A percentile compares a stretch with the other conserved stretches of the same genome.
phyloP scores from a whole-genome alignment of 2,329 filamentous ascomycete species.

The Lachnellula hyalina region DNA sequence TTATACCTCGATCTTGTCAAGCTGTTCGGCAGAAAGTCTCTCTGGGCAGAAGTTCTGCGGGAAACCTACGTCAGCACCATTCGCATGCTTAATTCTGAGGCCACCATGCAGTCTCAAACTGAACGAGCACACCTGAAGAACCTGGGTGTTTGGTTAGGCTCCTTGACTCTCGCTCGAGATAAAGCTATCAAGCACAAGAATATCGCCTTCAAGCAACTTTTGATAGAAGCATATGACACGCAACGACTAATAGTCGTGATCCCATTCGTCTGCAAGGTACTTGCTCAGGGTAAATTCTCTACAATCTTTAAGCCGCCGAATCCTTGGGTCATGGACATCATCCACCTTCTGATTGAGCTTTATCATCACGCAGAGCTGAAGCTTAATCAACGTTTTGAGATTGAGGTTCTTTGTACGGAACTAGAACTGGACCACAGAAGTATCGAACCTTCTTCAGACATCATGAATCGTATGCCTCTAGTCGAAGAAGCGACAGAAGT shows the following conservation, averaged over 20 bases:
- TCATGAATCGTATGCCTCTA: constrained; percentile 65
- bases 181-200: constrained; percentile 95
- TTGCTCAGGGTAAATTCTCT: constrained; percentile 78
- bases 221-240: constrained; percentile 89
- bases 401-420: constrained; percentile 93
- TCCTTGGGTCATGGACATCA: constrained; percentile 96
- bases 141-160: constrained; percentile 87
- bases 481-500: constrained; percentile 56
- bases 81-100: constrained; percentile 84
- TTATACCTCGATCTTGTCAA: constrained; percentile 88
- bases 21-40: constrained; percentile 68
- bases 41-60: constrained; percentile 86
- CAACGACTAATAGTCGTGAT: constrained; percentile 89
- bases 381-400: constrained; percentile 96
- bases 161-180: constrained; percentile 85
- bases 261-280: constrained; percentile 94
- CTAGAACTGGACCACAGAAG: constrained; percentile 87
- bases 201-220: constrained; percentile 91
- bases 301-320: constrained; percentile 92
- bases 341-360: constrained; percentile 83
- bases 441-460: constrained; percentile 81
- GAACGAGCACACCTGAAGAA: constrained; percentile 91
- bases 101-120: constrained; percentile 74
- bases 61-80: constrained; percentile 87
- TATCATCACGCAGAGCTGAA: constrained; percentile 93